phyloP scores from a whole-genome alignment of 2,329 filamentous ascomycete species.

The Sporothrix brasiliensis region DNA sequence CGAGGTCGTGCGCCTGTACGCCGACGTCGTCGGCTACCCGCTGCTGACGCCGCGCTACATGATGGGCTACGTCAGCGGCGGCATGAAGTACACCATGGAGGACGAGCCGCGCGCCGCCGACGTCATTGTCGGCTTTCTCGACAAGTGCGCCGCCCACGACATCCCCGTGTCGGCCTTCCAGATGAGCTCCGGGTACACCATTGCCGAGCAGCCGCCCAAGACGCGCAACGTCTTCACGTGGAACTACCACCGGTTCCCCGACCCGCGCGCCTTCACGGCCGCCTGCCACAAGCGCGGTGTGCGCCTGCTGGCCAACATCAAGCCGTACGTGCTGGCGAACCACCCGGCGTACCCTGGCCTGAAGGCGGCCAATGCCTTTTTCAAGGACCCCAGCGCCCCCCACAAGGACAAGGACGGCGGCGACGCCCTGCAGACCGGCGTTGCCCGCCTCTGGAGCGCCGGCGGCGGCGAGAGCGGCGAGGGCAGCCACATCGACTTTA shows the following conservation, averaged over 20 bases:
- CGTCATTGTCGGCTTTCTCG: slow-evolving; percentile 62
- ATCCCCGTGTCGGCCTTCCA: slow-evolving; percentile 73
- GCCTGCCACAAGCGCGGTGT: slow-evolving; percentile 67
- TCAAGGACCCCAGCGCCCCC: slow-evolving; percentile 55
- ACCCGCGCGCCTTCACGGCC: slow-evolving; percentile 65
- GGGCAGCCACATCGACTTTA: slow-evolving; percentile 74
- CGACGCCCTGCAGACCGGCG: slow-evolving; percentile 44
- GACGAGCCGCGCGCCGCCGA: slow-evolving; percentile 58
- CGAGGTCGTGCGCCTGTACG: slow-evolving; percentile 68
- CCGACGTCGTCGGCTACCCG: slow-evolving; percentile 68
- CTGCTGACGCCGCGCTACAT: slow-evolving; percentile 70
- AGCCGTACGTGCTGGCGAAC: slow-evolving; percentile 68
- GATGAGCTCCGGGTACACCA: slow-evolving; percentile 73
- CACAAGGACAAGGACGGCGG: not conserved
- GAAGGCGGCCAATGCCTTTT: slow-evolving; percentile 61
- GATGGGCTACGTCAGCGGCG: slow-evolving; percentile 72
- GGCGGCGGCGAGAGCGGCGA: slow-evolving; percentile 71
- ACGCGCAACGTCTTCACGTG: slow-evolving; percentile 72
- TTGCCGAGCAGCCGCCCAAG: slow-evolving; percentile 67
- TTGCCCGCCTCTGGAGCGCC: slow-evolving; percentile 70
- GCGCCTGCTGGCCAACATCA: slow-evolving; percentile 70
- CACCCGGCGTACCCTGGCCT: slow-evolving; percentile 69
- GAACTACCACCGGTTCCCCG: slow-evolving; percentile 70
- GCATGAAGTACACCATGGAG: slow-evolving; percentile 57
- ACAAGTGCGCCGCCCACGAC: slow-evolving; percentile 63